Evolutionary conservation across 1,284 basidiomycete species (phyloP).

Genomic region (Papiliotrema terrestris): DNA sequence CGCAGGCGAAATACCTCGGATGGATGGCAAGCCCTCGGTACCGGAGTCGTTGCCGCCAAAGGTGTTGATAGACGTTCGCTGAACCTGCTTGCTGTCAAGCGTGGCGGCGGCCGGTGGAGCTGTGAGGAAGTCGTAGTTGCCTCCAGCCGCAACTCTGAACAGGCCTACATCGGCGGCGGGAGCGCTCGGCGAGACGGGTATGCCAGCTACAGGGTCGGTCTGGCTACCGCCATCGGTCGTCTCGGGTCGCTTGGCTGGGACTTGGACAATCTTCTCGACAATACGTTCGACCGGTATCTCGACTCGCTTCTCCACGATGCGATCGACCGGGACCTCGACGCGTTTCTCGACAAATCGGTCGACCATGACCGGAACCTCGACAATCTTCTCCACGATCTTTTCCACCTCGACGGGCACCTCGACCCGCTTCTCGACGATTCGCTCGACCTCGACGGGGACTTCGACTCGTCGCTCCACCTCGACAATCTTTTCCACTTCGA

Average conservation of each 20-base stretch:
- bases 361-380: slow-evolving; percentile 32
- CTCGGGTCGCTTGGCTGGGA: slow-evolving; percentile 6
- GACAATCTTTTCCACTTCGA: slow-evolving; percentile 45
- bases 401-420: slow-evolving; percentile 33
- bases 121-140: slow-evolving; percentile 50
- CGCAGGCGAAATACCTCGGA: slow-evolving; percentile 18
- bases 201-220: slow-evolving; percentile 23
- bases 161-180: slow-evolving; percentile 41
- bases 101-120: slow-evolving; percentile 35
- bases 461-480: slow-evolving; percentile 51
- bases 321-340: slow-evolving; percentile 44
- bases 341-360: slow-evolving; percentile 28
- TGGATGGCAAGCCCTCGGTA: slow-evolving; percentile 23
- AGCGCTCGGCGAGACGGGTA: slow-evolving; percentile 12
- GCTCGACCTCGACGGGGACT: slow-evolving; percentile 42
- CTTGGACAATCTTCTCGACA: slow-evolving; percentile 30
- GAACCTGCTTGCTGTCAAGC: slow-evolving; percentile 8
- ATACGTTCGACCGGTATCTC: slow-evolving; percentile 35
- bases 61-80: slow-evolving; percentile 19
- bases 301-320: slow-evolving; percentile 36
- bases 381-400: slow-evolving; percentile 23
- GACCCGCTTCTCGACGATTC: slow-evolving; percentile 42
- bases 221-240: slow-evolving; percentile 15
- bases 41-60: slow-evolving; percentile 9
- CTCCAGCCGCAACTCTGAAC: slow-evolving; percentile 41